These are phyloP conservation scores for Trifolium fragiferum DNA, from an alignment of 306 rosid genomes.

Conservation along the genomic window DNA sequence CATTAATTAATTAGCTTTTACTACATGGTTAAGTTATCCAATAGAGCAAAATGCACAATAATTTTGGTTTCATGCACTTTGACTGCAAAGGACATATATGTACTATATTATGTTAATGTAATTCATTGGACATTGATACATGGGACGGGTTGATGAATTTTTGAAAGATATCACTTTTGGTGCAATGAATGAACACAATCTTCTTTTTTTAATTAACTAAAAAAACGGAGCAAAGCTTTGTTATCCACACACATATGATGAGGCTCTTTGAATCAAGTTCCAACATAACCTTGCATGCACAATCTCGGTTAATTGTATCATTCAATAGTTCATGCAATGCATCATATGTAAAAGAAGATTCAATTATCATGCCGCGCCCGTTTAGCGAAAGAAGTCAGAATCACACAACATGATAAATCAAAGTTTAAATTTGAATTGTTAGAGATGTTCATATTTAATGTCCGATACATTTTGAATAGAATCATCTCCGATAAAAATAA, in stretches of 20 bases:
- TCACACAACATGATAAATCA: no score
- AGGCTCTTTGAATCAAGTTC: conserved; percentile 2
- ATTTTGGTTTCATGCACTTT: conserved; percentile 26
- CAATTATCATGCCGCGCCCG: no score
- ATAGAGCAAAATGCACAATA: conserved; percentile 25
- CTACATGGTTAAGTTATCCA: conserved; percentile 3
- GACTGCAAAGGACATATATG: neutral
- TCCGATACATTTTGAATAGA: no score
- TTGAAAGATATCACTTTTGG: conserved; percentile 49
- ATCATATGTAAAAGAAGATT: neutral
- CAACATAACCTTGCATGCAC: conserved; percentile 7
- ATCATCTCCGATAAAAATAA: no score
- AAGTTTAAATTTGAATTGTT: no score
- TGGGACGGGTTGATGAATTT: conserved; percentile 24
- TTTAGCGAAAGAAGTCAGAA: no score
- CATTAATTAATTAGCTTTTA: conserved; percentile 30
- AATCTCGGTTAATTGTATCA: neutral
- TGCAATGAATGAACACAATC: conserved; percentile 11
- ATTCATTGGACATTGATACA: conserved; percentile 30
- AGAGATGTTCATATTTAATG: no score
- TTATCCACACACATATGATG: neutral
- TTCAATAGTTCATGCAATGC: conserved; percentile 39
- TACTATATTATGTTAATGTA: neutral
- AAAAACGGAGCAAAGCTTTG: neutral
- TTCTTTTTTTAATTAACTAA: neutral